Conservation (phyloP, 139 green algal species). For the Mesotaenium endlicherianum region DNA sequence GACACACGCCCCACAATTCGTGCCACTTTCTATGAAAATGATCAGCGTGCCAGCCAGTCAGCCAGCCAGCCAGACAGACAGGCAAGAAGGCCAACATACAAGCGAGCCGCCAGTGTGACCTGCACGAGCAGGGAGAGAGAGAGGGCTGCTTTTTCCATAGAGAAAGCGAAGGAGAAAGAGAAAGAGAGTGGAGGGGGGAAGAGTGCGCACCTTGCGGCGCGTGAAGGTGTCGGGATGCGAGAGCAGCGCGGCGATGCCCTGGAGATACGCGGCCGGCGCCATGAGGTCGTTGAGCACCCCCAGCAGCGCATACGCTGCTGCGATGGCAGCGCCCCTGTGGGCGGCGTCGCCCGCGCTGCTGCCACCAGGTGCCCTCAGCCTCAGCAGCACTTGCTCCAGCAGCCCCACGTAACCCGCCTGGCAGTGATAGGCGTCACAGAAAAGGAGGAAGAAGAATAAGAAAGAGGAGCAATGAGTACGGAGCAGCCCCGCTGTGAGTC, state of each 20-base stretch:
- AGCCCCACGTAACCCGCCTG: conserved; percentile 19
- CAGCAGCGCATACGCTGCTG: conserved; percentile 33
- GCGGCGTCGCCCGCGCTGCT: background rate
- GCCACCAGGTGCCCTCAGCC: background rate
- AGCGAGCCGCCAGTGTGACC: too few relatives aligned
- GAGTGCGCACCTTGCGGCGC: conserved; percentile 28
- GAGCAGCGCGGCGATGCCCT: conserved; percentile 21
- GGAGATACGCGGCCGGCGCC: conserved; percentile 10
- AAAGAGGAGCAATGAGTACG: too few relatives aligned
- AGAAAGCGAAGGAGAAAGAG: background rate
- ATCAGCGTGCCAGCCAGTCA: too few relatives aligned
- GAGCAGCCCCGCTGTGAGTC: too few relatives aligned
- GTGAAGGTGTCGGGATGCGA: background rate
- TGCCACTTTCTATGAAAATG: too few relatives aligned
- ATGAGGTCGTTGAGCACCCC: conserved; percentile 21
- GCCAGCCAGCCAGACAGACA: too few relatives aligned
- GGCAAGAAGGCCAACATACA: too few relatives aligned
- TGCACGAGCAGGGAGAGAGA: too few relatives aligned
- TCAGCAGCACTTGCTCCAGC: conserved; percentile 24
- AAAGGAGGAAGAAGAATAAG: too few relatives aligned
- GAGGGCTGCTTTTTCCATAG: background rate
- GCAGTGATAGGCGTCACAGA: background rate
- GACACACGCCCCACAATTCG: too few relatives aligned
- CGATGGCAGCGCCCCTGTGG: background rate
- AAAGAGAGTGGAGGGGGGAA: background rate